Base-by-base conservation (phyloP, 2,329 filamentous ascomycete genomes). In the Bipolaris bicolor region DNA sequence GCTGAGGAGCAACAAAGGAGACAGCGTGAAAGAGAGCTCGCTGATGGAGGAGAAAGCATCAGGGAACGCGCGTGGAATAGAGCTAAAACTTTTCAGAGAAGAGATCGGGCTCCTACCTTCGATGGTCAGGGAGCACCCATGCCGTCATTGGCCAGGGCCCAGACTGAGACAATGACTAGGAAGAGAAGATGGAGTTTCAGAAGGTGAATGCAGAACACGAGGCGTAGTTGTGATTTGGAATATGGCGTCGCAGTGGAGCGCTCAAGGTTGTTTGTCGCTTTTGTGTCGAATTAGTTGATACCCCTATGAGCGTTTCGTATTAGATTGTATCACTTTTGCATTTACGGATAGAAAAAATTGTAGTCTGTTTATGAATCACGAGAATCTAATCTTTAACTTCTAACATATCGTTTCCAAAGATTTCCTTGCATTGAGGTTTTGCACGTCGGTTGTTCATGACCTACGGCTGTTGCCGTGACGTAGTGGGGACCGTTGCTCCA, bases 1-100 rank as follows among this genome's bases (percentile, higher is more conserved):
- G 66, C 66, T 10, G 71, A 73, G 33, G 70, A 71, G 43, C 70
- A 72, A 52, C 60, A 61, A 40, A 61, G 70, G 54, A 65, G 62
- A 51, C 33, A 54, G 24, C 44, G 60, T 16, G 61, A 58, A 44
- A 52, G 37, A 10, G 63, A 57, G 3, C 40, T 60, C 9, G 66
- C 57, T 18, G 69, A 65, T 41, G 64, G 61, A 1, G 65, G 49
- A 4, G 67, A 69, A 22, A 61, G 58, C 43, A 62, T 60, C 13
- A 54, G 65, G 44, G 57, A 55, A 2, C 66, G 64, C 24, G 53
- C 59, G 1, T 63, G 62, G 68, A 67, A 60, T 55, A 57, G 71
- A 11, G 61, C 58, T 1, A 65, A 61, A 26, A 69, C 62, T 20
- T 57, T 71, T 1, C 71, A 64, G 61, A 58, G 62, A 15, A 63